Percentiles rank a stretch among this genome's conserved stretches.
phyloP scores from a whole-genome alignment of 352 stramenopile genomes.

The Pythium rishiriense region DNA sequence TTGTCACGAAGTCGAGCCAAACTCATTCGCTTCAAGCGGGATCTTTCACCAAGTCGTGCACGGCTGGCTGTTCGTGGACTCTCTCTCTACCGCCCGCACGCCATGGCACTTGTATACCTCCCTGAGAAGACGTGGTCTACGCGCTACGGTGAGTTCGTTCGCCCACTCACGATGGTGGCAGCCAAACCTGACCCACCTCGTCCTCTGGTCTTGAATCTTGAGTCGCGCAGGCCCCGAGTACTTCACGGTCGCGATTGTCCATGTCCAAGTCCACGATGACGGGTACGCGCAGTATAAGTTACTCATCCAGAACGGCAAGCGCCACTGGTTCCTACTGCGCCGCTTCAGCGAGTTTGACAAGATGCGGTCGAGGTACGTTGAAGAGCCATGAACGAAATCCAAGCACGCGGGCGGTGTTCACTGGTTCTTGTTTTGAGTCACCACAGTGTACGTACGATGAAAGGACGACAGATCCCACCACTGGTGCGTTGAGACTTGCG shows the following conservation, averaged over 20 bases:
- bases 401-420: neutral
- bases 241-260: slow-evolving; percentile 69
- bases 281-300: slow-evolving; percentile 67
- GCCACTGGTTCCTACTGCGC: slow-evolving; percentile 64
- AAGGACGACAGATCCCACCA: slow-evolving; percentile 41
- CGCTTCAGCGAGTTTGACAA: slow-evolving; percentile 76
- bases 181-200: neutral
- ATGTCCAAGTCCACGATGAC: slow-evolving; percentile 46
- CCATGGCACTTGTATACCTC: slow-evolving; percentile 78
- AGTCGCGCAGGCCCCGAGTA: slow-evolving; percentile 59
- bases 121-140: slow-evolving; percentile 67
- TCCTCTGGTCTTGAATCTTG: neutral
- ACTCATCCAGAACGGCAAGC: slow-evolving; percentile 66
- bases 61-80: slow-evolving; percentile 8
- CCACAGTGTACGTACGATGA: slow-evolving; percentile 47
- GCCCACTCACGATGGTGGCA: neutral
- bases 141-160: slow-evolving; percentile 56
- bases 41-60: too few relatives aligned
- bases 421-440: neutral
- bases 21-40: slow-evolving; percentile 11
- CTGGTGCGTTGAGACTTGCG: slow-evolving; percentile 27
- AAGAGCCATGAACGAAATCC: neutral
- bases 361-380: slow-evolving; percentile 43
- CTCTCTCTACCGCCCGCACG: neutral
- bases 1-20: slow-evolving; percentile 7